These are phyloP conservation scores for Bimuria novae-zelandiae DNA, from an alignment of 2,329 filamentous ascomycete species.

Conservation along the genomic window DNA sequence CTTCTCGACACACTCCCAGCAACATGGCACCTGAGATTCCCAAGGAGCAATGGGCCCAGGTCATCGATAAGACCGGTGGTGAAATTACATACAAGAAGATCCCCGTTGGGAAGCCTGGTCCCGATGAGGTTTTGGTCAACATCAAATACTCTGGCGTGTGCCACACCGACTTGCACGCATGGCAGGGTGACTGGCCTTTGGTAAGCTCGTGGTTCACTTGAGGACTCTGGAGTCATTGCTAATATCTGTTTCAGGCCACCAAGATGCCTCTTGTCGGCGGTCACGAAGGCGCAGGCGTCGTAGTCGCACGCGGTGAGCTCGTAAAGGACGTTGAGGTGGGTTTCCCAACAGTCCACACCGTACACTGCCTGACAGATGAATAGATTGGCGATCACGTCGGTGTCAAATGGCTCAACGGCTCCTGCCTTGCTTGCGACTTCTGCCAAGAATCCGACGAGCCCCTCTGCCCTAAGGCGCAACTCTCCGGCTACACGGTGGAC, in stretches of 20 bases:
- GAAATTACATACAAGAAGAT: constrained; percentile 77
- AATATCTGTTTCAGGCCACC: constrained; percentile 48
- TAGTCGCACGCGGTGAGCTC: constrained; percentile 78
- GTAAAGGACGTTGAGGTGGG: constrained; percentile 69
- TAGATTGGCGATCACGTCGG: constrained; percentile 80
- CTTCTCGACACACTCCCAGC: too few relatives aligned
- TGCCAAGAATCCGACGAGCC: constrained; percentile 82
- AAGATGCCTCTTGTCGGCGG: constrained; percentile 88
- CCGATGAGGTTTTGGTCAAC: constrained; percentile 90
- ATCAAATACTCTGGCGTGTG: constrained; percentile 90
- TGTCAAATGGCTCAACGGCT: constrained; percentile 90
- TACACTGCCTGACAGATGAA: background rate
- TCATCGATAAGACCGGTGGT: constrained; percentile 80
- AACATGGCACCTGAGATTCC: constrained; percentile 66
- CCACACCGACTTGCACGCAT: constrained; percentile 82
- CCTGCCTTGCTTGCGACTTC: constrained; percentile 81
- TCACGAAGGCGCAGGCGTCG: constrained; percentile 76
- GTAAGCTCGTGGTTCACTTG: constrained; percentile 24
- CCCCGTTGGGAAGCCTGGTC: constrained; percentile 76
- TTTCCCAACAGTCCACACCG: background rate
- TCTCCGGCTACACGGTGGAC: constrained; percentile 92
- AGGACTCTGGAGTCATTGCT: constrained; percentile 13
- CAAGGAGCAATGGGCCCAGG: constrained; percentile 86
- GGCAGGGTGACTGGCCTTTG: constrained; percentile 90
- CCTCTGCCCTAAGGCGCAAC: constrained; percentile 72